Evolutionary conservation across 345 rosid genomes (phyloP).

Genomic region (Sonneratia caseolaris): DNA sequence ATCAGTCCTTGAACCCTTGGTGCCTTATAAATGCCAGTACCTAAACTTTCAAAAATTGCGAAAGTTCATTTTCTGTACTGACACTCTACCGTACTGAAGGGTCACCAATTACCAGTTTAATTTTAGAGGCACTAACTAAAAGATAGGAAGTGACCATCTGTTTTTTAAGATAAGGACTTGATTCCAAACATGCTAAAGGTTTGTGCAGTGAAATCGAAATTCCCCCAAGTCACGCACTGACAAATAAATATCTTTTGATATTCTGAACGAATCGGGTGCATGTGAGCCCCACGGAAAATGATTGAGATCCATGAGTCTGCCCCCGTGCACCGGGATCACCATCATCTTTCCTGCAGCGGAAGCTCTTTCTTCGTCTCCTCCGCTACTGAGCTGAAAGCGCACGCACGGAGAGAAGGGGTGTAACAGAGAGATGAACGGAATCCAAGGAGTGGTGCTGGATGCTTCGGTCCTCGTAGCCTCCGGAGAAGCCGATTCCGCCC

Average conservation of each 20-base stretch:
- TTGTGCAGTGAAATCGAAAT: neutral
- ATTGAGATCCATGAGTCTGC: neutral
- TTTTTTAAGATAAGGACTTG: neutral
- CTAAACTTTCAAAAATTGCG: too few relatives aligned
- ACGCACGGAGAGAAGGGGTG: slow-evolving; percentile 8
- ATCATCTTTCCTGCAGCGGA: neutral
- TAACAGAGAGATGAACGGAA: slow-evolving; percentile 13
- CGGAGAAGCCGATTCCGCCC: slow-evolving; percentile 7
- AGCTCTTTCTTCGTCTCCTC: neutral
- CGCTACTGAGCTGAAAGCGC: neutral
- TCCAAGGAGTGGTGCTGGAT: slow-evolving; percentile 39
- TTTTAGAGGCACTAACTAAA: too few relatives aligned
- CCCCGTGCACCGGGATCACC: neutral
- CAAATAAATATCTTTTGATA: neutral
- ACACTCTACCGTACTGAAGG: too few relatives aligned
- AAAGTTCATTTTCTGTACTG: neutral
- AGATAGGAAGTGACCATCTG: too few relatives aligned
- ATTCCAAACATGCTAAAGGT: neutral
- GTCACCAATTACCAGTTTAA: too few relatives aligned
- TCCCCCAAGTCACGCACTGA: neutral
- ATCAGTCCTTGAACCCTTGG: too few relatives aligned
- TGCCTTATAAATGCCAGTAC: too few relatives aligned
- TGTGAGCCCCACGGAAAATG: neutral
- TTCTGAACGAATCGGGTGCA: neutral
- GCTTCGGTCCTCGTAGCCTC: slow-evolving; percentile 24